These are phyloP conservation scores for Rhodotorula sp. DNA, from an alignment of 1,284 basidiomycete species.

Conservation along the genomic window DNA sequence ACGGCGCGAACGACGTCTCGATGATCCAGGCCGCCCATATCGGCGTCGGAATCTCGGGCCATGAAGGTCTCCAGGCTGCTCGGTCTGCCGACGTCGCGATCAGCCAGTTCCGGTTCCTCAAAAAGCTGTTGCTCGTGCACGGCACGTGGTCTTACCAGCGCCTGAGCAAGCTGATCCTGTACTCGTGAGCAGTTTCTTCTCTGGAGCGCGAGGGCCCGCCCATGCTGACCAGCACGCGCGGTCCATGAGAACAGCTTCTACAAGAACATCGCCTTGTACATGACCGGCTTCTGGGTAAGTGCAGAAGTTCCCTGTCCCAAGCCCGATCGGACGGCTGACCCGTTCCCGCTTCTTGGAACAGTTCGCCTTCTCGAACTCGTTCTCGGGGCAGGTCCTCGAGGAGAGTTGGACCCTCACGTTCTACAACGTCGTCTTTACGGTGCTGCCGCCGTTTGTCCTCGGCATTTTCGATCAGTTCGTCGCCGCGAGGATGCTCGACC, in stretches of 20 bases:
- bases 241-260: constrained; percentile 46
- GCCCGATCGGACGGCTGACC: too few relatives aligned
- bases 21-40: constrained; percentile 70
- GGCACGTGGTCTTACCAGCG: constrained; percentile 98
- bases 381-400: constrained; percentile 96
- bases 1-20: constrained; percentile 61
- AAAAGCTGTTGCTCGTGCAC: constrained; percentile 93
- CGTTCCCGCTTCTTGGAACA: constrained; percentile 46
- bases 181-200: constrained; percentile 34
- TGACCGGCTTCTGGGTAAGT: constrained; percentile 60
- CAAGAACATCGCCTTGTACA: constrained; percentile 89
- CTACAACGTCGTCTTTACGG: constrained; percentile 71
- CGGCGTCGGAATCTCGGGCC: constrained; percentile 95
- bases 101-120: constrained; percentile 95
- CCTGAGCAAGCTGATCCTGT: constrained; percentile 86
- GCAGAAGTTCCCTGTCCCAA: not conserved
- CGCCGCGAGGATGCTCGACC: constrained; percentile 90
- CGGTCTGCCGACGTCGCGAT: constrained; percentile 96
- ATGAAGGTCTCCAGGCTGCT: constrained; percentile 97
- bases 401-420: constrained; percentile 94
- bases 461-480: constrained; percentile 87
- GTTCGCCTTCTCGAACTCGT: constrained; percentile 98
- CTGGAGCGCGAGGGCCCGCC: not conserved
- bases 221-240: too few relatives aligned
- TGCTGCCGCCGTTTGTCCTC: constrained; percentile 94